Evolutionary conservation across 768 basidiomycete species (phyloP), one percentile per base, ranked within the genome.

Genomic region (Heimioporus sp.): DNA sequence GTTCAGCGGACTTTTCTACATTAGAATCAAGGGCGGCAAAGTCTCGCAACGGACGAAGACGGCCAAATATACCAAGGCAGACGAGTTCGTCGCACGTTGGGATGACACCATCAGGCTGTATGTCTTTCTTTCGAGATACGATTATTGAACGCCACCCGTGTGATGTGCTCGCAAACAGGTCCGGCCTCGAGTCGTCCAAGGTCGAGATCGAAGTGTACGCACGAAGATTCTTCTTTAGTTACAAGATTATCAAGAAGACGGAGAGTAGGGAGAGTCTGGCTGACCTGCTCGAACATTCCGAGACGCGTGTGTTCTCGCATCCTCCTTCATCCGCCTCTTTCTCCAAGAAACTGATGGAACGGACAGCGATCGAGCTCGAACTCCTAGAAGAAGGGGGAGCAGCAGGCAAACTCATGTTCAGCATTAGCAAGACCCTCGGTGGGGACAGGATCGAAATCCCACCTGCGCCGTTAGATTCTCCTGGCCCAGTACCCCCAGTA

Each of bases 191-290:
- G 52, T 64, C 68, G 34, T 68, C 67, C 54, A 66, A 56, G 39
- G 55, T 68, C n/a, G 68, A 70, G 45, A 66, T 68, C 20, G 68
- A 68, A 42, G 68, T 68, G 15, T 70, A 62, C 8, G 67, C 67
- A 3, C 62, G 66, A 11, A 45, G 65, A 3, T 68, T 70, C 31
- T 68, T 68, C 48, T 68, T 66, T 13, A 68, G 41, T 45, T 68
- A 66, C 57, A 68, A 70, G 34, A 8, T 68, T 54, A 66, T 68
- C 52, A 68, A 68, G 52, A 70, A 65, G 55, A 68, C 67, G 31
- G 67, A 68, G 52, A 70, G 58, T 38, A 70, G 61, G 40, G 66
- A 68, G 52, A 68, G 62, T 31, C 49, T 68, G 2, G 67, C 62
- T 2, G 67, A 68, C 46, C 48, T 68, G 11, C 66, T 68, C n/a